Conservation (phyloP, 2,329 filamentous ascomycete species). For the Dactylellina leptospora region DNA sequence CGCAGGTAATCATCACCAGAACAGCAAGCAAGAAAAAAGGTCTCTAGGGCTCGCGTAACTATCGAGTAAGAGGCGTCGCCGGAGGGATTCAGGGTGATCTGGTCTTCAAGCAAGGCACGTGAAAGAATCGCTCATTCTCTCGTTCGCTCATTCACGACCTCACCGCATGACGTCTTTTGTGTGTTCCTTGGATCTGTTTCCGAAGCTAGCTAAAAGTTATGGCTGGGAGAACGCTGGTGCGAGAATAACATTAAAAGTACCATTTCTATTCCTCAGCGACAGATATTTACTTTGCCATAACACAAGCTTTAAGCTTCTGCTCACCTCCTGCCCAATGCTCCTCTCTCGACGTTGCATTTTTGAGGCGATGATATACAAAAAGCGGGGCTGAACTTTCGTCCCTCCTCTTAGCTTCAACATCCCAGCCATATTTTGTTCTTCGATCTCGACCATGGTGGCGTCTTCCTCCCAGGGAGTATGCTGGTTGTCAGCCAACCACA, state of each 20-base stretch:
- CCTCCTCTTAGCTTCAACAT: slow-evolving; percentile 14
- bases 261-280: slow-evolving; percentile 9
- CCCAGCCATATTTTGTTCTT: slow-evolving; percentile 44
- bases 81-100: slow-evolving; percentile 1
- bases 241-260: slow-evolving; percentile 22
- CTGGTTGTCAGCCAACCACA: slow-evolving; percentile 50
- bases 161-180: slow-evolving; percentile 41
- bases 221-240: background rate
- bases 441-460: slow-evolving; percentile 52
- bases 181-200: slow-evolving; percentile 37
- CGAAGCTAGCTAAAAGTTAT: slow-evolving; percentile 11
- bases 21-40: slow-evolving; percentile 2
- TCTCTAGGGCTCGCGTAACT: background rate
- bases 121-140: slow-evolving; percentile 21
- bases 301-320: slow-evolving; percentile 32
- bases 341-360: slow-evolving; percentile 41
- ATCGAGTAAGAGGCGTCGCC: slow-evolving; percentile 5
- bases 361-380: slow-evolving; percentile 33
- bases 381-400: slow-evolving; percentile 50
- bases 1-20: slow-evolving; percentile 41
- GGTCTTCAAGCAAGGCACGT: slow-evolving; percentile 35
- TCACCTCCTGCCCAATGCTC: slow-evolving; percentile 42
- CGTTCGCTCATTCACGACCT: too few relatives aligned
- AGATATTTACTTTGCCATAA: too few relatives aligned
- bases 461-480: slow-evolving; percentile 40